A percentile compares a stretch with the other conserved stretches of the same genome.
Conservation (phyloP, 2,329 filamentous ascomycete genomes). For the Colletotrichum endophyticum region DNA sequence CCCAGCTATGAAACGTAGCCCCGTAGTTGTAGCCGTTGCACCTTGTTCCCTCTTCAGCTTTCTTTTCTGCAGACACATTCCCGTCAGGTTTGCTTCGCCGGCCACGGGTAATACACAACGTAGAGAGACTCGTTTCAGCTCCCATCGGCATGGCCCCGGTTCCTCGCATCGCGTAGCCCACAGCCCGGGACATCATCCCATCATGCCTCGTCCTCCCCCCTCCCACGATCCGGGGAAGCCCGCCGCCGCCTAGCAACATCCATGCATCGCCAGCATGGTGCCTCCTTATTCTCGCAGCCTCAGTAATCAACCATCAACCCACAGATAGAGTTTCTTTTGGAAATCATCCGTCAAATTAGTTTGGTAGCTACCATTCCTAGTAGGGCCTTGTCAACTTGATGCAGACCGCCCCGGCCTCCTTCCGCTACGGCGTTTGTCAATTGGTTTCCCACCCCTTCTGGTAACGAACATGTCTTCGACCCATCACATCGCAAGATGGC, state of each 20-base stretch:
- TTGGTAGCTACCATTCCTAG: not conserved
- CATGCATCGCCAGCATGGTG: constrained; percentile 1
- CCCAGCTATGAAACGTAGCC: not conserved
- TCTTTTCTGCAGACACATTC: not conserved
- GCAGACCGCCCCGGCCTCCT: not conserved
- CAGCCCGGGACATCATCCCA: not conserved
- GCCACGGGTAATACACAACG: not conserved
- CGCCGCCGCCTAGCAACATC: not conserved
- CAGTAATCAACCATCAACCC: not conserved
- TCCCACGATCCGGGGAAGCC: not conserved
- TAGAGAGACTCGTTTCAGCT: not conserved
- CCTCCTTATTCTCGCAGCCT: not conserved
- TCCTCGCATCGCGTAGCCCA: not conserved
- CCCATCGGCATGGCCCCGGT: not conserved
- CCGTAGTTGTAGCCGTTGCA: not conserved
- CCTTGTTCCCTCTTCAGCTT: not conserved
- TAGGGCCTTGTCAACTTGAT: not conserved
- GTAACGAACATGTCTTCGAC: not conserved
- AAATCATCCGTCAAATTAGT: not conserved
- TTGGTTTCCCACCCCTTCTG: not conserved
- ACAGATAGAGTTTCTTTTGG: not conserved
- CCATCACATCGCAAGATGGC: not conserved
- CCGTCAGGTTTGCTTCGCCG: not conserved
- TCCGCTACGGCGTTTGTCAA: not conserved
- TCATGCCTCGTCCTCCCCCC: not conserved